Evolutionary conservation across 805 yeast genomes (phyloP).

Genomic region (Yamadazyma insecticola): DNA sequence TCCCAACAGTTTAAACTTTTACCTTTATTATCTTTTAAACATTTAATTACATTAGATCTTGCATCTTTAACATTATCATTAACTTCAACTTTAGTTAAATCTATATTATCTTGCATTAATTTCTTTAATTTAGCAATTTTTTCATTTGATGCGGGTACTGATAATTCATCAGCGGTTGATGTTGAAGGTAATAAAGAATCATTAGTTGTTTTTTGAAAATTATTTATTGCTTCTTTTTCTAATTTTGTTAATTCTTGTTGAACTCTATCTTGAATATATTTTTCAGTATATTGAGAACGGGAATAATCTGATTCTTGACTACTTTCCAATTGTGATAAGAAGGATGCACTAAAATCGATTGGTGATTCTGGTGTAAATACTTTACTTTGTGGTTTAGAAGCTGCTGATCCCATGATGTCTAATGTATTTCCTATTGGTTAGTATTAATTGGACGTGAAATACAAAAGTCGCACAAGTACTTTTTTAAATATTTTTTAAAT

Average conservation of each 20-base stretch:
- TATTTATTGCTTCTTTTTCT: conserved; percentile 47
- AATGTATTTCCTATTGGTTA: neutral
- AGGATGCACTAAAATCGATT: conserved; percentile 60
- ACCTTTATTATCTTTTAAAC: conserved; percentile 60
- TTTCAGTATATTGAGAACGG: conserved; percentile 64
- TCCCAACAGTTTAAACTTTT: conserved; percentile 79
- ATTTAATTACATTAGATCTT: conserved; percentile 48
- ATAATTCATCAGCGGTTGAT: conserved; percentile 23
- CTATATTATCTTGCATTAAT: conserved; percentile 29
- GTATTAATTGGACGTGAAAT: too few species aligned
- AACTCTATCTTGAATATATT: conserved; percentile 62
- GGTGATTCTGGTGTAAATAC: conserved; percentile 66
- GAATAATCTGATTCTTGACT: conserved; percentile 66
- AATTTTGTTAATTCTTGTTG: conserved; percentile 50
- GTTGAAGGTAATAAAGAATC: conserved; percentile 27
- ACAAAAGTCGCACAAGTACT: too few species aligned
- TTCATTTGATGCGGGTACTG: conserved; percentile 32
- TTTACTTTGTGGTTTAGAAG: conserved; percentile 62
- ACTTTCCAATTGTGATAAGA: conserved; percentile 58
- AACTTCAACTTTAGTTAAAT: conserved; percentile 27
- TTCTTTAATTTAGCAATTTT: conserved; percentile 36
- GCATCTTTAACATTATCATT: conserved; percentile 39
- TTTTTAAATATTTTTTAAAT: too few species aligned
- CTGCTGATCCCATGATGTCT: conserved; percentile 49
- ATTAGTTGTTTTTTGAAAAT: conserved; percentile 48